Evolutionary conservation across 2,329 filamentous ascomycete genomes (phyloP), one percentile per base, ranked within the genome.

Genomic region (Sarocladiaceae sp.): DNA sequence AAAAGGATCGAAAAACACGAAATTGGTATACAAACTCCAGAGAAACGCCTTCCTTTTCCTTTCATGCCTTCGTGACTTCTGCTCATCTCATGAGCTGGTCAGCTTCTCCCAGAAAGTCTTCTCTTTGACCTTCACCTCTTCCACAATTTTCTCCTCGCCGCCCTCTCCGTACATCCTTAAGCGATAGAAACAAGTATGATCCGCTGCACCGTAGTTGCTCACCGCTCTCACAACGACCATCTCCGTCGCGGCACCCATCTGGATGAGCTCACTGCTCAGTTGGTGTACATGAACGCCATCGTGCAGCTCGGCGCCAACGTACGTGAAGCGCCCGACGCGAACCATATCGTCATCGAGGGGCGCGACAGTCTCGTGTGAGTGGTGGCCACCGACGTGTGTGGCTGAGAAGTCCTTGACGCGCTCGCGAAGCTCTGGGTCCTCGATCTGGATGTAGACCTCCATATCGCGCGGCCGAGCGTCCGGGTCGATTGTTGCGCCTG

Each of bases 111-210:
- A 45, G 18, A 34, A 29, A 11, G 31, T 23, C 18, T 44, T 34
- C 15, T 34, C 20, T 21, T 39, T 16, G 10, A 4, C 19, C 10
- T 19, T 11, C 19, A 24, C 26, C n/a, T 31, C 26, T 6, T 15
- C 26, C 7, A 20, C 16, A 42, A 45, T 34, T 15, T 43, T 39
- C 4, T 12, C 23, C 12, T 27, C 33, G 11, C 41, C 6, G 9
- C 32, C 9, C 15, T 43, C 13, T 71, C 82, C 64, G 55, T 77
- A 82, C 34, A 85, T 47, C 45, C 72, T 65, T n/a, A 82, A 60
- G 1, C 80, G 67, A 60, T 85, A 85, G 53, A 85, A 74, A 56
- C 82, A 85, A 3, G 80, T 84, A 55, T 82, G 79, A 37, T 76
- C 63, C 20, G 55, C 57, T 9, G 69, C 65, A 12, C 80, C 80